Percentiles rank a stretch among this genome's conserved stretches.
Conservation (phyloP, 495 filamentous ascomycete species). For the Tuber aestivum region DNA sequence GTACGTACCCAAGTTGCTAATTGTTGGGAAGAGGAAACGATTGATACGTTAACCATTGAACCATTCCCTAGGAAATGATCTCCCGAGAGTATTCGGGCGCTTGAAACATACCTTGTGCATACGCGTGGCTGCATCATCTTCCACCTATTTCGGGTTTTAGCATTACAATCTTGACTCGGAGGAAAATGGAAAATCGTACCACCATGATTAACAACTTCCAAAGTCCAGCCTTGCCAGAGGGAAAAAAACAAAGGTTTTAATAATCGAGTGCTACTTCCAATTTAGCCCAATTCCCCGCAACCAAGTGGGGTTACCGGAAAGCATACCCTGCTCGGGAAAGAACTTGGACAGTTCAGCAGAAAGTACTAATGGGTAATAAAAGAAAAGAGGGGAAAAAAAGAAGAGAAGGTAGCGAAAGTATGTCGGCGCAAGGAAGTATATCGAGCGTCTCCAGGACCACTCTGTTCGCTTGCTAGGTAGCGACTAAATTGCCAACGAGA, state of each 20-base stretch:
- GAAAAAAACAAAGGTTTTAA: neutral
- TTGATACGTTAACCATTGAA: neutral
- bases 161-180: neutral
- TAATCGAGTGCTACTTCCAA: neutral
- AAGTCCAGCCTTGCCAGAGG: neutral
- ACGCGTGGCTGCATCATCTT: neutral
- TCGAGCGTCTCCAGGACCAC: conserved; percentile 5
- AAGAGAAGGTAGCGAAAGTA: neutral
- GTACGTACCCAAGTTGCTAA: neutral
- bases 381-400: neutral
- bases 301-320: neutral
- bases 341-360: neutral
- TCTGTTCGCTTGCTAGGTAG: neutral
- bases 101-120: neutral
- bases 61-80: neutral
- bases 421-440: neutral
- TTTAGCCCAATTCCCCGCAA: neutral
- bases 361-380: neutral
- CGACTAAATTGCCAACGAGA: neutral
- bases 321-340: neutral
- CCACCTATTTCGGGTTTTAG: neutral
- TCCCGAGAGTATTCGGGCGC: neutral
- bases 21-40: neutral
- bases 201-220: neutral
- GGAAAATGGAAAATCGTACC: neutral